Evolutionary conservation across 176 grass and related monocot genomes (phyloP), one percentile per base, ranked within the genome.

Genomic region (Oryza rufipogon): DNA sequence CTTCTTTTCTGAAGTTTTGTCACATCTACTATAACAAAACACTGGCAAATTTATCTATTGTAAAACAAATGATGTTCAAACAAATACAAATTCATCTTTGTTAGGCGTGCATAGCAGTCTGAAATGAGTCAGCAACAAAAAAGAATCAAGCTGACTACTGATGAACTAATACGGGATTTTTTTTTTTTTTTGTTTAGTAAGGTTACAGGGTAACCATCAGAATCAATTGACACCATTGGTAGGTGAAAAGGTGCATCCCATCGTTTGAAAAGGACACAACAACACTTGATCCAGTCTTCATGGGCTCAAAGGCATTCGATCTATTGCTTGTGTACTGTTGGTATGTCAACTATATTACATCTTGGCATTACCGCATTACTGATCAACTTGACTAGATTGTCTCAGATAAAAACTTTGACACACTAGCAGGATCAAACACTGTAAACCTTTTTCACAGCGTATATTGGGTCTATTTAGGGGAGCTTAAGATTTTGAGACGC

Each of bases 1-100:
- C 41, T 80, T 70, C 39, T 54, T 69, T 81, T 81, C 14, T 39
- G 14, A 81, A 80, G 47, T 36, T 61, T 61, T 38, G 16, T 28
- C 52, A 58, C 54, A 76, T 54, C 14, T 71, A 45, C 13, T 44
- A 34, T 36, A 36, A n/a, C 70, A 54, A 39, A 70, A 80, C 16
- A 16, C 42, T 56, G 79, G 4, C 0, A 46, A 42, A 15, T 28
- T 70, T 45, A 45, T 22, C 47, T 15, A 15, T 30, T 45, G 38
- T 78, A 45, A 45, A 65, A 45, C 3, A 17, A 56, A 14, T 71
- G n/a, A 2, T 82, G 20, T 58, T 45, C 54, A 42, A 72, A 60
- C 19, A 10, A 82, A 32, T 32, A 66, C 8, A 20, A 20, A 19
- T 16, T 71, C 44, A 61, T 22, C 9, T 82, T 63, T 42, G 10